A percentile compares a stretch with the other conserved stretches of the same genome.
Conservation (phyloP, 495 filamentous ascomycete species). For the Neurospora pannonica region DNA sequence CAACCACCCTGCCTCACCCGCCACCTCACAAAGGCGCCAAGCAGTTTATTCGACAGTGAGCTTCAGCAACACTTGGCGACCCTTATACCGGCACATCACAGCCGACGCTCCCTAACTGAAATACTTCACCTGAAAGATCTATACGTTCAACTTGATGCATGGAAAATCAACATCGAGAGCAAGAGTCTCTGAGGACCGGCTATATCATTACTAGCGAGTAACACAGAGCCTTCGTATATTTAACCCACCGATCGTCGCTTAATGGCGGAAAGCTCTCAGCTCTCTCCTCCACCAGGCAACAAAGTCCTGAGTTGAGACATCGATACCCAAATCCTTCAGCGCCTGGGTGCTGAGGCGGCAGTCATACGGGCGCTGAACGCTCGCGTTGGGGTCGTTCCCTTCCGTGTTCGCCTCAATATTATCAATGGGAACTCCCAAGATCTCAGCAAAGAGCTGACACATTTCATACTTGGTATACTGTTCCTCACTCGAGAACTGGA, state of each 20-base stretch:
- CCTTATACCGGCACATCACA: background rate
- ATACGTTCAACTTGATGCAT: background rate
- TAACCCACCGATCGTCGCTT: background rate
- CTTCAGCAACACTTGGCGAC: background rate
- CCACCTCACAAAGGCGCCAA: background rate
- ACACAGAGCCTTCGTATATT: background rate
- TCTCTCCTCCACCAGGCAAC: conserved; percentile 67
- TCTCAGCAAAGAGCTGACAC: conserved; percentile 67
- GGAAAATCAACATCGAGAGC: background rate
- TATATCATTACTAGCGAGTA: background rate
- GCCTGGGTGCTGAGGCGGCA: conserved; percentile 74
- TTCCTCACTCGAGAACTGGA: conserved; percentile 87
- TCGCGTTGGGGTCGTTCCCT: conserved; percentile 64
- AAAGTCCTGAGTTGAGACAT: conserved; percentile 69
- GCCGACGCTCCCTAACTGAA: background rate
- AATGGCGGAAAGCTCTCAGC: conserved; percentile 39
- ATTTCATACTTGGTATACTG: conserved; percentile 88
- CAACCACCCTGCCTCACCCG: background rate
- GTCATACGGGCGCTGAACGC: conserved; percentile 78
- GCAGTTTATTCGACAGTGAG: background rate
- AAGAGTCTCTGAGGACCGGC: background rate
- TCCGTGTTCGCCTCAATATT: conserved; percentile 63
- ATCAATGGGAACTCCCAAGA: conserved; percentile 66
- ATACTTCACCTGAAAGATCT: background rate
- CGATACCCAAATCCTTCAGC: conserved; percentile 66